These are phyloP conservation scores for Scytalidium sp. DNA, from an alignment of 2,329 filamentous ascomycete species.

Conservation along the genomic window DNA sequence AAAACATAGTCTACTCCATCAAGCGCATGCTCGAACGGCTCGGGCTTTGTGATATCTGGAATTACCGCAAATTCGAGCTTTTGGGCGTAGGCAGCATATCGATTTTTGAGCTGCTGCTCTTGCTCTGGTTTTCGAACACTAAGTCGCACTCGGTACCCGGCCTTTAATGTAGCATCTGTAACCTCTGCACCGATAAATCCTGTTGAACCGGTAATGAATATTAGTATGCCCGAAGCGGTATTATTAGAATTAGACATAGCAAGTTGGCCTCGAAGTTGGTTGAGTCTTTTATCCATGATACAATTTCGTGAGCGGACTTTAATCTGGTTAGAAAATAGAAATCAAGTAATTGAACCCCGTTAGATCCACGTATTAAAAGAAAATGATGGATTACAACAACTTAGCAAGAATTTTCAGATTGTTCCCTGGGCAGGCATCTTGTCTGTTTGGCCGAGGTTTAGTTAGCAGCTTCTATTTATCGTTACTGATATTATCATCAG, in stretches of 20 bases:
- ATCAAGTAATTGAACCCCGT: no score
- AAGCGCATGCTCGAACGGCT: constrained; percentile 5
- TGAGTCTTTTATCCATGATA: not conserved
- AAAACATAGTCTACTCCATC: constrained; percentile 11
- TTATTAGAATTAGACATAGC: not conserved
- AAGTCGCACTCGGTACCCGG: constrained; percentile 16
- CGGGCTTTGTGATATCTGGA: constrained; percentile 8
- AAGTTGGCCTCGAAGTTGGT: not conserved
- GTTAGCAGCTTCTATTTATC: no score
- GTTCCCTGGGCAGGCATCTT: no score
- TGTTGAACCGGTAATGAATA: constrained; percentile 22
- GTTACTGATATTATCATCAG: no score
- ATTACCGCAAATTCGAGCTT: constrained; percentile 7
- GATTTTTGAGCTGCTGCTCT: constrained; percentile 10
- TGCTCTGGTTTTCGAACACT: constrained; percentile 15
- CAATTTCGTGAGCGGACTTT: not conserved
- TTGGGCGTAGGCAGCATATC: constrained; percentile 2
- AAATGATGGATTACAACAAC: no score
- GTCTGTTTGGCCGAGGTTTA: no score
- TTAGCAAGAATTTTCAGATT: no score
- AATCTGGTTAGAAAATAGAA: no score
- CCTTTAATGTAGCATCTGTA: constrained; percentile 10
- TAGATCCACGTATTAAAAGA: no score
- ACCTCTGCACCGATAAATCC: constrained; percentile 19
- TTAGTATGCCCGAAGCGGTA: not conserved